Evolutionary conservation across 75 land plant genomes (phyloP).

Genomic region (Selaginella moellendorffii): DNA sequence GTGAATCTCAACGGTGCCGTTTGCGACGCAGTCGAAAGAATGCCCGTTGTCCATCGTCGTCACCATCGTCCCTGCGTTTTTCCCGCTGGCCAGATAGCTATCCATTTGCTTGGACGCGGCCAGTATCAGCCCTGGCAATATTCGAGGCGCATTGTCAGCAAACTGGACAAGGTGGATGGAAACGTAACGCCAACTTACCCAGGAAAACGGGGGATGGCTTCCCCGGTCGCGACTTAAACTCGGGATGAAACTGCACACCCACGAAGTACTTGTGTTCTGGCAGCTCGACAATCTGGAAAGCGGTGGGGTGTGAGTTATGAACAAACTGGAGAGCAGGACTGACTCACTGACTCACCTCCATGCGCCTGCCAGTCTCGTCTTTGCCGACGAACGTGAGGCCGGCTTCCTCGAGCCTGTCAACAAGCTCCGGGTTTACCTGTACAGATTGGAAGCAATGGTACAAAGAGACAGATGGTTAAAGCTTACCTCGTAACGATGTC

Average conservation of each 20-base stretch:
- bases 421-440: conserved; percentile 74
- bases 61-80: too few species aligned
- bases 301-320: background rate
- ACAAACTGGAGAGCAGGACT: background rate
- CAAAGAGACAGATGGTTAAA: background rate
- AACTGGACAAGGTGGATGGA: conserved; percentile 61
- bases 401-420: conserved; percentile 47
- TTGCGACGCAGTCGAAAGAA: too few species aligned
- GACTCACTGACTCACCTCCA: conserved; percentile 45
- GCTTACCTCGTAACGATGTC: conserved; percentile 93
- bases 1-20: too few species aligned
- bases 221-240: conserved; percentile 90
- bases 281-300: conserved; percentile 67
- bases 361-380: conserved; percentile 73
- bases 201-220: conserved; percentile 69
- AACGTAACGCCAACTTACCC: conserved; percentile 44
- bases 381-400: conserved; percentile 74
- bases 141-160: background rate
- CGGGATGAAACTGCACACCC: conserved; percentile 94
- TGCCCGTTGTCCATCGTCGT: background rate
- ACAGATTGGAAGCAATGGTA: background rate
- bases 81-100: conserved; percentile 9
- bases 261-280: conserved; percentile 62
- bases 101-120: conserved; percentile 25
- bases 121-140: conserved; percentile 19